These are phyloP conservation scores for bread wheat (Triticum aestivum) DNA, from an alignment of 176 grass and related monocot species.

Conservation along the genomic window IWGSC_CS_RefSeq_v2.1 NC_057806.1:485919109-485919608, in stretches of 20 bases:
- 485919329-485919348: slow-evolving; percentile 79
- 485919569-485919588: slow-evolving; percentile 43
- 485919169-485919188: slow-evolving; percentile 67
- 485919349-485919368: slow-evolving; percentile 59
- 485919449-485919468: slow-evolving; percentile 34
- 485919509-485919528: background rate
- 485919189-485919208: slow-evolving; percentile 66
- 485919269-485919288: slow-evolving; percentile 79
- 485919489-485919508: slow-evolving; percentile 2
- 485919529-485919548: no score
- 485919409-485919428: slow-evolving; percentile 58
- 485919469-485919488: slow-evolving; percentile 37
- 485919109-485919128: slow-evolving; percentile 59
- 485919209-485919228: slow-evolving; percentile 80
- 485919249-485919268: slow-evolving; percentile 72
- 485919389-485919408: slow-evolving; percentile 45
- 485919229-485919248: slow-evolving; percentile 79
- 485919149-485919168: background rate
- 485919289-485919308: slow-evolving; percentile 58
- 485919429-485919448: slow-evolving; percentile 52
- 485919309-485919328: slow-evolving; percentile 39
- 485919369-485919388: slow-evolving; percentile 47
- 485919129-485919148: slow-evolving; percentile 25
- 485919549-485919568: background rate
- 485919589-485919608: slow-evolving; percentile 51